Evolutionary conservation across 306 rosid genomes (phyloP).

Genomic region (apple (Malus domestica)): ASM211411v1 NC_041790.1:744001-744500

Average conservation of each 20-base stretch:
- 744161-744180: slow-evolving; percentile 89
- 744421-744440: slow-evolving; percentile 72
- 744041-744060: not conserved
- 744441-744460: slow-evolving; percentile 77
- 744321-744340: not conserved
- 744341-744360: not conserved
- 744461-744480: slow-evolving; percentile 50
- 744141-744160: slow-evolving; percentile 68
- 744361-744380: not conserved
- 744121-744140: slow-evolving; percentile 70
- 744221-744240: slow-evolving; percentile 59
- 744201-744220: slow-evolving; percentile 78
- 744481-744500: slow-evolving; percentile 21
- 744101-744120: slow-evolving; percentile 76
- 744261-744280: slow-evolving; percentile 59
- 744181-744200: slow-evolving; percentile 67
- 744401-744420: slow-evolving; percentile 70
- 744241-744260: slow-evolving; percentile 55
- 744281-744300: slow-evolving; percentile 42
- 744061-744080: not conserved
- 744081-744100: slow-evolving; percentile 16
- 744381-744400: slow-evolving; percentile 60
- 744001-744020: no score
- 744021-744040: no score
- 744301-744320: not conserved